Base-by-base conservation (phyloP, 306 rosid species). In the Cicer chorassanicum region DNA sequence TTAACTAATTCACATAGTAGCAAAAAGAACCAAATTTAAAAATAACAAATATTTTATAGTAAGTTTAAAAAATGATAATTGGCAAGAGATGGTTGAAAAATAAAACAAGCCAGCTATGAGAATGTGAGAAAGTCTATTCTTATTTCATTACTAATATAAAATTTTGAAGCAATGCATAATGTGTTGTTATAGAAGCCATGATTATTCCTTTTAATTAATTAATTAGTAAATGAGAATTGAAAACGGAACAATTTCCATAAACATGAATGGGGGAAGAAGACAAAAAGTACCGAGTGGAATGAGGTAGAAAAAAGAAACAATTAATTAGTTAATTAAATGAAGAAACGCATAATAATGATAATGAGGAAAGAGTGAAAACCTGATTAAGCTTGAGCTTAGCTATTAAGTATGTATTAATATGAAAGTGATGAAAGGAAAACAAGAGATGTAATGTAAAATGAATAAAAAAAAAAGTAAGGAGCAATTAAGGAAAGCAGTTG, bases 251-350 rank as follows among this genome's bases (percentile, higher is more conserved):
- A 14, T 6, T 15, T 1, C 16, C 42, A 85, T 45, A 70, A 62
- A 57, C 49, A 65, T 40, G 3, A 54, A 66, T 41, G 51, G 36
- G 7, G 68, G 48, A 29, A 29, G 36, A 29, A 68, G 84, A 73
- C 84, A 85, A 82, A 81, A 61, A 59, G 76, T 61, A 78, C 72
- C 78, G 65, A 55, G 42, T 61, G 74, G 44, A 45, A 85, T 68
- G 77, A 80, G 39, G 81, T 59, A 74, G 84, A 78, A 57, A 81
- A 65, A 70, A 67, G 42, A 46, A 63, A 53, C 11, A 77, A 19
- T 42, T 21, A 75, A 76, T 41, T 65, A 53, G 76, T 59, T 15
- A 49, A 50, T 55, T 36, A 81, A 66, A 76, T 49, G 43, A 67
- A 57, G 60, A 65, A 19, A 71, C 45, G 21, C 19, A 60, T 29